Evolutionary conservation across 805 yeast genomes (phyloP).

Genomic region (Diddensiella santjacobensis): DNA sequence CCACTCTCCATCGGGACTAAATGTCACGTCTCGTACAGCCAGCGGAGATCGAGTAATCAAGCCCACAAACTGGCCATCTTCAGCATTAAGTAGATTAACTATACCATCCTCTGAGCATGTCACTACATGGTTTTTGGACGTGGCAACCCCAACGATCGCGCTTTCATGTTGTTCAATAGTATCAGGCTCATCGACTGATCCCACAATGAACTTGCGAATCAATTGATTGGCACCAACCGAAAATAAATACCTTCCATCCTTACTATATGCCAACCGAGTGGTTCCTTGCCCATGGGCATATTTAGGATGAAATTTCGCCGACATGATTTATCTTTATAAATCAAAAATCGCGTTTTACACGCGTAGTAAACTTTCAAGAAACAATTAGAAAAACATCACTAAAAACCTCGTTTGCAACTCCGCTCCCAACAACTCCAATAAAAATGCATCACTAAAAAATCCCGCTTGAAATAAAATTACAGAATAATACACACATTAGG

Average conservation of each 20-base stretch:
- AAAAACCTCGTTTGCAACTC: too few relatives aligned
- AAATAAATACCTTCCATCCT: slow-evolving; percentile 31
- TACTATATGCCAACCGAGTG: slow-evolving; percentile 32
- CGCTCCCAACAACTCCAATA: too few relatives aligned
- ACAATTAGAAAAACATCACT: too few relatives aligned
- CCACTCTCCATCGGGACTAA: slow-evolving; percentile 36
- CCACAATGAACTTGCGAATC: slow-evolving; percentile 33
- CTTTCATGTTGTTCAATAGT: slow-evolving; percentile 28
- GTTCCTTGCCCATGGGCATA: slow-evolving; percentile 37
- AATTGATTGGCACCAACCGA: slow-evolving; percentile 36
- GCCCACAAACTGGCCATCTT: slow-evolving; percentile 24
- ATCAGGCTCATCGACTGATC: slow-evolving; percentile 32
- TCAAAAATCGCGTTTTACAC: neutral
- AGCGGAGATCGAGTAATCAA: slow-evolving; percentile 29
- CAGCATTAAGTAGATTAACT: slow-evolving; percentile 31
- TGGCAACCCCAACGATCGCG: slow-evolving; percentile 27
- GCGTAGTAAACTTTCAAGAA: too few relatives aligned
- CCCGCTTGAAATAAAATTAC: too few relatives aligned
- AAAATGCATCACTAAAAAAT: too few relatives aligned
- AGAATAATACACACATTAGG: too few relatives aligned
- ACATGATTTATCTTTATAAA: neutral
- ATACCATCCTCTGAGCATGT: slow-evolving; percentile 45
- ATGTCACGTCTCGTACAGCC: slow-evolving; percentile 33
- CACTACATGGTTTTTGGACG: slow-evolving; percentile 32
- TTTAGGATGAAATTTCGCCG: slow-evolving; percentile 10